Evolutionary conservation across 2,329 filamentous ascomycete genomes (phyloP).

Genomic region (Didymella arachidicola): DNA sequence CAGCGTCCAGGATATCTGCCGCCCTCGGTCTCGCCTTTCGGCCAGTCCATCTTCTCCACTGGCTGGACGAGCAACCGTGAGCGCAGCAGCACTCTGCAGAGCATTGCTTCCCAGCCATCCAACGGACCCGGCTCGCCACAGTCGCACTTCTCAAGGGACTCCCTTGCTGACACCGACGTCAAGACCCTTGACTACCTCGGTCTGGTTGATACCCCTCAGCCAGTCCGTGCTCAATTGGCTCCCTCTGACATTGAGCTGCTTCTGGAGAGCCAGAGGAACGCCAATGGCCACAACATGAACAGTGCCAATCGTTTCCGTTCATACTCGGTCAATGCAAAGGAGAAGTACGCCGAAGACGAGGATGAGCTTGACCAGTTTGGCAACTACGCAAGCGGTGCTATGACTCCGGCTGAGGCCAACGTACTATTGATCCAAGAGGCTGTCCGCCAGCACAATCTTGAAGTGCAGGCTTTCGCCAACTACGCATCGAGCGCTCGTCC

Average conservation of each 20-base stretch:
- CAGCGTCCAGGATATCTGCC: constrained; percentile 77
- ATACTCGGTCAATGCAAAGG: constrained; percentile 98
- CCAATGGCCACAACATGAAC: constrained; percentile 67
- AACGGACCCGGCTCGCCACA: constrained; percentile 89
- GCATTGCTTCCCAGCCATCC: constrained; percentile 83
- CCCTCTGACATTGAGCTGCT: constrained; percentile 63
- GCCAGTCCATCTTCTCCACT: constrained; percentile 85
- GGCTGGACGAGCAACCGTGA: constrained; percentile 85
- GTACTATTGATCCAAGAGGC: constrained; percentile 70
- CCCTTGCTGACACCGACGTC: constrained; percentile 84
- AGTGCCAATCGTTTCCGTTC: constrained; percentile 88
- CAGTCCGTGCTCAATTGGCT: constrained; percentile 74
- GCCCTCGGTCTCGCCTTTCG: constrained; percentile 71
- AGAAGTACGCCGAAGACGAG: constrained; percentile 92
- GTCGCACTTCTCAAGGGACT: constrained; percentile 85
- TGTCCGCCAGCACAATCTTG: constrained; percentile 90
- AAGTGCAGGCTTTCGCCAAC: constrained; percentile 89
- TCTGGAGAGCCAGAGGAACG: constrained; percentile 62
- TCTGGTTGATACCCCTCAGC: constrained; percentile 90
- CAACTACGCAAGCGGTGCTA: constrained; percentile 62
- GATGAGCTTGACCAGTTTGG: constrained; percentile 78
- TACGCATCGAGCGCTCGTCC: constrained; percentile 83
- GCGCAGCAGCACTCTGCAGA: constrained; percentile 86
- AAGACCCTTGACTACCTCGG: constrained; percentile 95
- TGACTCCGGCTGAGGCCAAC: constrained; percentile 67